Base-by-base conservation (phyloP, 306 rosid species). In the Sesbania bispinosa region DNA sequence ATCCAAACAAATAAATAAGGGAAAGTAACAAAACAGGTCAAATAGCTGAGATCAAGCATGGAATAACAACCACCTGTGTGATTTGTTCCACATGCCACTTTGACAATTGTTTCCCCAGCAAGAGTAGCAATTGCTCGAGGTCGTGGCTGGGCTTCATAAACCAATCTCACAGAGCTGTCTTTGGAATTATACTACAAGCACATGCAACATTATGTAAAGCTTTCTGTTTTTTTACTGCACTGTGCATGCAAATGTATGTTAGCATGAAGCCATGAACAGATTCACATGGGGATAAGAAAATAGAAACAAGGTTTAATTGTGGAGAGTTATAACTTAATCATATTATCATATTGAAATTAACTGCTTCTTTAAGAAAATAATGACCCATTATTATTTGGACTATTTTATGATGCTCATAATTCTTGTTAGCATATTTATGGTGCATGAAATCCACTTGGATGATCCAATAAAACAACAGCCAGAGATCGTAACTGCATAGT, bases 111-210 rank as follows among this genome's bases (percentile, higher is more conserved):
- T 82, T 89, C 99, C 46, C 96, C 96, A 73, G 97, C 50, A 57
- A 95, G 97, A 53, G 92, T 45, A 75, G 93, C 91, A 58, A 95
- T 88, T 55, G 93, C 93, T 67, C 78, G 86, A 14, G 99, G 97
- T 11, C 96, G 96, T 54, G 99, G 97, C 79, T 95, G 99, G 77
- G 97, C 84, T 95, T 91, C 97, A 81, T 95, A 91, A 71, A 89
- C 96, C 82, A 95, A 84, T 80, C 62, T 95, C 66, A 95, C 97
- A 58, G 97, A 95, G 83, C 97, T 85, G 74, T 91, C 97, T 77
- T 91, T 95, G 53, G 96, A 86, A 71, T 95, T 95, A 77, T 91
- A 95, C 99, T 91, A 86, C 88, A 83, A 70, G 47, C 61, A 83
- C 52, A 85, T 39, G 62, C 74, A 82, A 77, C 33, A 48, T 55